A percentile compares a stretch with the other conserved stretches of the same genome.
phyloP scores from a whole-genome alignment of 2,329 filamentous ascomycete genomes.

The Colletotrichum abscissum region DNA sequence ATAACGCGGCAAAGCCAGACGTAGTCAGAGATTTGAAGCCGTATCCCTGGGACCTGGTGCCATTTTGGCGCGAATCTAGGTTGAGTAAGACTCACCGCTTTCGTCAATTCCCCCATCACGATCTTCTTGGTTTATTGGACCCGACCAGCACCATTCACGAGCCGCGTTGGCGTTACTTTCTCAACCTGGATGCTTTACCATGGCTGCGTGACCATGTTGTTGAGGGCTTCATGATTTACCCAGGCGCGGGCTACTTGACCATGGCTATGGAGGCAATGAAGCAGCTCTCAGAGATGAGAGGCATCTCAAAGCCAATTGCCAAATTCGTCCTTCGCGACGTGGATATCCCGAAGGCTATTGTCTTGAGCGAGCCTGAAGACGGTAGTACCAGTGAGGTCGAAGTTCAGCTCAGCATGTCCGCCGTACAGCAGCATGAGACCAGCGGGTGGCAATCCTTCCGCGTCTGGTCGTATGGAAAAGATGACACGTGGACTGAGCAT shows the following conservation, averaged over 20 bases:
- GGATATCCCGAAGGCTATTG: background rate
- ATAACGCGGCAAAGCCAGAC: slow-evolving; percentile 46
- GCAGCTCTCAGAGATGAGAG: slow-evolving; percentile 27
- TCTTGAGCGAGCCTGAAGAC: slow-evolving; percentile 1
- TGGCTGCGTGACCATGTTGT: slow-evolving; percentile 54
- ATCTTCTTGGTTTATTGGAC: slow-evolving; percentile 49
- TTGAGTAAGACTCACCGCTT: slow-evolving; percentile 51
- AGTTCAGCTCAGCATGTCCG: slow-evolving; percentile 20
- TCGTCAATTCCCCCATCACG: slow-evolving; percentile 45
- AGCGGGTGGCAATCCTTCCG: too few relatives aligned
- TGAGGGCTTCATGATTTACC: slow-evolving; percentile 47
- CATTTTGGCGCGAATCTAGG: slow-evolving; percentile 65
- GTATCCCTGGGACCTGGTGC: slow-evolving; percentile 66
- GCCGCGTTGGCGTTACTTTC: slow-evolving; percentile 41
- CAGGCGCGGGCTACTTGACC: slow-evolving; percentile 49
- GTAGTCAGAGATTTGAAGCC: slow-evolving; percentile 56
- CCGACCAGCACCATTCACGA: slow-evolving; percentile 38
- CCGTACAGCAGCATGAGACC: too few relatives aligned
- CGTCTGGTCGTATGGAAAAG: too few relatives aligned
- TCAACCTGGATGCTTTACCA: slow-evolving; percentile 39
- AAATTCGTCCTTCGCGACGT: slow-evolving; percentile 18
- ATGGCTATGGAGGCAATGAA: slow-evolving; percentile 46
- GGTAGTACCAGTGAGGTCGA: slow-evolving; percentile 13
- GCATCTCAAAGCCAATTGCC: slow-evolving; percentile 2
- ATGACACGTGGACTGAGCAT: too few relatives aligned